A percentile compares a stretch with the other conserved stretches of the same genome.
These are phyloP conservation scores for Lolium multiflorum DNA, from an alignment of 176 grass and related monocot species.

Conservation along the genomic window DNA sequence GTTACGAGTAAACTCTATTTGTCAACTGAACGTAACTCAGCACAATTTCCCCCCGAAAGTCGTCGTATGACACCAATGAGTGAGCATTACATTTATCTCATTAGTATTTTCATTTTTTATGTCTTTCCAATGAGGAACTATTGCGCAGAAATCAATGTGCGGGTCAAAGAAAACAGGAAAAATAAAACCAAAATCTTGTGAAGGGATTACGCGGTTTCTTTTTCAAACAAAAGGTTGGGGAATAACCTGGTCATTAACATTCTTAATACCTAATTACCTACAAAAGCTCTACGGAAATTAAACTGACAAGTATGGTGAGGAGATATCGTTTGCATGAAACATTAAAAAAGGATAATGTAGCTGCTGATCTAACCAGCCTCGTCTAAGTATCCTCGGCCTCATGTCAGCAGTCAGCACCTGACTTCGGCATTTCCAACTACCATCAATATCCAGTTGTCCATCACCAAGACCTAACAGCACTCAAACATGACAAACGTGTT, in stretches of 20 bases:
- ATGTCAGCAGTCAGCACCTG: slow-evolving; percentile 61
- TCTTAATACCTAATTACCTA: slow-evolving; percentile 45
- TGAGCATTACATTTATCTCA: not conserved
- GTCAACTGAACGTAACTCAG: slow-evolving; percentile 20
- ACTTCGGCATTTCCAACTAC: slow-evolving; percentile 47
- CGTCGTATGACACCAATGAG: slow-evolving; percentile 6
- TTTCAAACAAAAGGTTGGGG: not conserved
- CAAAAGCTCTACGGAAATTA: slow-evolving; percentile 21
- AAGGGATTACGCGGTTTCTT: not conserved
- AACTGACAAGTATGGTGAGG: slow-evolving; percentile 18
- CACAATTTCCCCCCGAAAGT: not conserved
- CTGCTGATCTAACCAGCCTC: slow-evolving; percentile 45
- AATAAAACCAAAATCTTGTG: not conserved
- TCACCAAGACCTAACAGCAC: slow-evolving; percentile 13
- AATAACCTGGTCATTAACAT: slow-evolving; percentile 38
- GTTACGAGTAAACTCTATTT: not conserved
- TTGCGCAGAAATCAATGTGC: not conserved
- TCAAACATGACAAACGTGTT: slow-evolving; percentile 1
- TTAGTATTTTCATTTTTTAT: slow-evolving; percentile 11
- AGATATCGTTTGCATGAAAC: slow-evolving; percentile 17
- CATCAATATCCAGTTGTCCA: not conserved
- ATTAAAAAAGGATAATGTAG: slow-evolving; percentile 1
- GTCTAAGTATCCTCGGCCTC: slow-evolving; percentile 52
- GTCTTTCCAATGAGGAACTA: slow-evolving; percentile 11
- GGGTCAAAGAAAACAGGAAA: not conserved